Evolutionary conservation across 805 yeast species (phyloP).

Genomic region (Starmerella floricola): DNA sequence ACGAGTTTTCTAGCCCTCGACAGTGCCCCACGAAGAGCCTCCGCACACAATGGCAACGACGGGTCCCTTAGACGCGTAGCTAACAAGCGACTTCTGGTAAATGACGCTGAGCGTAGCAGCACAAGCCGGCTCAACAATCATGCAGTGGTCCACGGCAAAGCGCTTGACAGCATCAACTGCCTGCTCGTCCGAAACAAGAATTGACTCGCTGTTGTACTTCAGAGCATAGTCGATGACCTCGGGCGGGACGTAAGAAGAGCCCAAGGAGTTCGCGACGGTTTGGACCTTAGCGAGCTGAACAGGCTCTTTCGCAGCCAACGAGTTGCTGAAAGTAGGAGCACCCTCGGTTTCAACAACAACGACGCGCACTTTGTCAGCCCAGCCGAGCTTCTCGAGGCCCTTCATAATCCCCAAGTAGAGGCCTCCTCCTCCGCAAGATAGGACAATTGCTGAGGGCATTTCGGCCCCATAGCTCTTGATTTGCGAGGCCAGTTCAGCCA

Average conservation of each 20-base stretch:
- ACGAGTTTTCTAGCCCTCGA: too few species aligned
- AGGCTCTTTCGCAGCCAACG: conserved; percentile 37
- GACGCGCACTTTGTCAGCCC: conserved; percentile 28
- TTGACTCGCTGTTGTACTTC: conserved; percentile 33
- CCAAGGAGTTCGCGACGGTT: conserved; percentile 53
- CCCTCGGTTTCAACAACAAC: conserved; percentile 44
- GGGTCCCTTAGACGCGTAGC: conserved; percentile 6
- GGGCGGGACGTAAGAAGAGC: conserved; percentile 46
- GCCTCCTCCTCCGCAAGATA: conserved; percentile 97
- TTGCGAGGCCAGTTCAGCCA: conserved; percentile 76
- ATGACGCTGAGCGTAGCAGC: conserved; percentile 51
- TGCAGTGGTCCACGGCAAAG: conserved; percentile 40
- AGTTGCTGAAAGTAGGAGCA: conserved; percentile 32
- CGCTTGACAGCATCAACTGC: conserved; percentile 43
- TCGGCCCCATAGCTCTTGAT: conserved; percentile 39
- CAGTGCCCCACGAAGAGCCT: conserved; percentile 16
- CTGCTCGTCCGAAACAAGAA: conserved; percentile 42
- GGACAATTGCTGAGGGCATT: conserved; percentile 68
- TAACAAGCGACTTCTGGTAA: conserved; percentile 14
- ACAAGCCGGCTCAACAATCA: conserved; percentile 58
- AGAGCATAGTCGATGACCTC: conserved; percentile 38
- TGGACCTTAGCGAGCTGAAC: conserved; percentile 34
- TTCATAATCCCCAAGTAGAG: conserved; percentile 76
- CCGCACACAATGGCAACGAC: conserved; percentile 21
- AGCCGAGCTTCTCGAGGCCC: conserved; percentile 54